phyloP scores from a whole-genome alignment of 2,329 filamentous ascomycete genomes.

The Ophiocordyceps camponoti-leonardi region DNA sequence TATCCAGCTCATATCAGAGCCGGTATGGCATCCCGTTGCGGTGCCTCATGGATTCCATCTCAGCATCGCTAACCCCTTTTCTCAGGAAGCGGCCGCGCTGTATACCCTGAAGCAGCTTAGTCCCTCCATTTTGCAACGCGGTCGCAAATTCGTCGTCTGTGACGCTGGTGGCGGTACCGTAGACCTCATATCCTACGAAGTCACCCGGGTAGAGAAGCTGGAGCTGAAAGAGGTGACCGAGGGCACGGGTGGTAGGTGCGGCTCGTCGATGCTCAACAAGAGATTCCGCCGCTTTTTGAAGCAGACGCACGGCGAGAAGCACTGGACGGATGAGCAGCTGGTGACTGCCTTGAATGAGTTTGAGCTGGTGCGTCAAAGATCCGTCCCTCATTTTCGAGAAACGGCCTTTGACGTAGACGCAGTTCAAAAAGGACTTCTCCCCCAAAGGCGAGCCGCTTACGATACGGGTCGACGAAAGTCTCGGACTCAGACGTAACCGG shows the following conservation, averaged over 20 bases:
- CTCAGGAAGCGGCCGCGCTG: constrained; percentile 30
- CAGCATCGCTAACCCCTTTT: constrained; percentile 1
- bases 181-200: constrained; percentile 35
- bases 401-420: background rate
- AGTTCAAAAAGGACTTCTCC: constrained; percentile 21
- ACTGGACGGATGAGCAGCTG: constrained; percentile 24
- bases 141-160: constrained; percentile 32
- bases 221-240: constrained; percentile 30
- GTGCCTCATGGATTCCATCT: no score
- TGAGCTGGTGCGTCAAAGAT: constrained; percentile 17
- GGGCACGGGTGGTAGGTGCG: constrained; percentile 31
- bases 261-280: constrained; percentile 30
- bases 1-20: constrained; percentile 31
- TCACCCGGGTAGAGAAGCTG: constrained; percentile 22
- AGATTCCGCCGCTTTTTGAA: constrained; percentile 27
- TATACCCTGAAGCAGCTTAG: constrained; percentile 27
- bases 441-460: constrained; percentile 17
- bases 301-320: constrained; percentile 22
- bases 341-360: constrained; percentile 24
- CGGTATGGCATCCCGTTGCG: constrained; percentile 11
- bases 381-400: no score
- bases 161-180: constrained; percentile 38
- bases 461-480: constrained; percentile 16
- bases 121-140: constrained; percentile 21
- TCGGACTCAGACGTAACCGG: constrained; percentile 14